Percentiles rank a stretch among this genome's conserved stretches.
Conservation (phyloP, 2,329 filamentous ascomycete genomes). For the Sarocladium brachiariae region DNA sequence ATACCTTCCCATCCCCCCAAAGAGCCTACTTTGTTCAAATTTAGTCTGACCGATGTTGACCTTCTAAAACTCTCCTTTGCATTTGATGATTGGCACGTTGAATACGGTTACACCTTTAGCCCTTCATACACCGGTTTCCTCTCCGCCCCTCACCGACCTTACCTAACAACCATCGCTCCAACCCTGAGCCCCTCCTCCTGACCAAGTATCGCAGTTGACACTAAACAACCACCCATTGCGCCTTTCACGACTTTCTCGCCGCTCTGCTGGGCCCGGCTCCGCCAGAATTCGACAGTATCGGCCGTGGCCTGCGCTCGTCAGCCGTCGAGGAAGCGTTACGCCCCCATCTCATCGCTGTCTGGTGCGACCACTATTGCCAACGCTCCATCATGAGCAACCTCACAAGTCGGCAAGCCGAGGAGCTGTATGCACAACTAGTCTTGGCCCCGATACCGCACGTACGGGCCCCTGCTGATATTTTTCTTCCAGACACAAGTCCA, state of each 20-base stretch:
- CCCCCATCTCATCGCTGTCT: not conserved
- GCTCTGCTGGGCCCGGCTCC: not conserved
- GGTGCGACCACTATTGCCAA: not conserved
- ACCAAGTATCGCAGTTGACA: not conserved
- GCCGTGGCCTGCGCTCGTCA: not conserved
- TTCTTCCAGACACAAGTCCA: conserved; percentile 71
- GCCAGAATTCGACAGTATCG: not conserved
- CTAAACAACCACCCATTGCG: not conserved
- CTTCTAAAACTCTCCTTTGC: too few species aligned
- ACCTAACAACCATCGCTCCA: conserved; percentile 5
- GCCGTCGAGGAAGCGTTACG: not conserved
- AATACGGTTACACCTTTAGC: too few species aligned
- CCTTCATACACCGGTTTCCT: too few species aligned
- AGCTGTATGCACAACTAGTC: conserved; percentile 64
- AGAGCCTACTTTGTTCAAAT: too few species aligned
- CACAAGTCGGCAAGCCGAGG: conserved; percentile 76
- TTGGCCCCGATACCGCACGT: too few species aligned
- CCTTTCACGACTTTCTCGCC: not conserved
- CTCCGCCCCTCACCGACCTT: conserved; percentile 6
- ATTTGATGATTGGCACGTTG: too few species aligned
- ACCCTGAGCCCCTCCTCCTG: conserved; percentile 5
- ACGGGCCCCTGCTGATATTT: conserved; percentile 5
- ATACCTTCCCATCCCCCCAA: conserved; percentile 2
- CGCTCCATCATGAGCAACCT: conserved; percentile 64
- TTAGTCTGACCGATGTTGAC: too few species aligned